Conservation (phyloP, 768 basidiomycete genomes). For the Tricholoma saponaceum region DNA sequence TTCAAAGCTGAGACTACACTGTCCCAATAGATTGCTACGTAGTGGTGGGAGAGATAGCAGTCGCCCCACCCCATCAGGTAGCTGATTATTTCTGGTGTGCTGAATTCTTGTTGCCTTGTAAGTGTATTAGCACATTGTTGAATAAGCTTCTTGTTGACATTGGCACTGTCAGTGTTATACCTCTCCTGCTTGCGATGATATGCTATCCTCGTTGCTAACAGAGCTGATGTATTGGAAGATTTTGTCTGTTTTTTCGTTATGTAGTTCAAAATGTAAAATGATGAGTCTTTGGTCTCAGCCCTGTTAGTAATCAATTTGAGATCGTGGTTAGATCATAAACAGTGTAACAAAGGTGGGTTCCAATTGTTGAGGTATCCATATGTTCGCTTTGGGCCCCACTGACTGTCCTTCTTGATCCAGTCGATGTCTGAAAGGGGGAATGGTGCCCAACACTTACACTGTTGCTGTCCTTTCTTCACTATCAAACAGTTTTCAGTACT, state of each 20-base stretch:
- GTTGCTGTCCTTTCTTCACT: constrained; percentile 2
- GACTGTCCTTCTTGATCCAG: constrained; percentile 20
- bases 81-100: constrained; percentile 30
- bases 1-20: constrained; percentile 8
- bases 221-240: constrained; percentile 30
- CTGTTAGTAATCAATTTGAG: constrained; percentile 33
- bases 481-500: constrained; percentile 15
- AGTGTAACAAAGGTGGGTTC: constrained; percentile 19
- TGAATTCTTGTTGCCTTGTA: constrained; percentile 31
- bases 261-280: constrained; percentile 36
- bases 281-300: constrained; percentile 24
- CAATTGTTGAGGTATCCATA: constrained; percentile 23
- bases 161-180: constrained; percentile 6
- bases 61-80: constrained; percentile 43
- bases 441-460: constrained; percentile 33
- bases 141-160: constrained; percentile 24
- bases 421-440: constrained; percentile 17
- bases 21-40: constrained; percentile 30
- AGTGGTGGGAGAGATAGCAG: constrained; percentile 30
- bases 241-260: constrained; percentile 34
- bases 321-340: constrained; percentile 32
- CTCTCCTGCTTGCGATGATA: constrained; percentile 17
- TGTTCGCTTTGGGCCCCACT: constrained; percentile 22
- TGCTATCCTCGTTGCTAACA: constrained; percentile 27
- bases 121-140: constrained; percentile 28